Percentiles rank a stretch among this genome's conserved stretches.
These are phyloP conservation scores for Sarcomyxa edulis DNA, from an alignment of 768 basidiomycete species.

Conservation along the genomic window DNA sequence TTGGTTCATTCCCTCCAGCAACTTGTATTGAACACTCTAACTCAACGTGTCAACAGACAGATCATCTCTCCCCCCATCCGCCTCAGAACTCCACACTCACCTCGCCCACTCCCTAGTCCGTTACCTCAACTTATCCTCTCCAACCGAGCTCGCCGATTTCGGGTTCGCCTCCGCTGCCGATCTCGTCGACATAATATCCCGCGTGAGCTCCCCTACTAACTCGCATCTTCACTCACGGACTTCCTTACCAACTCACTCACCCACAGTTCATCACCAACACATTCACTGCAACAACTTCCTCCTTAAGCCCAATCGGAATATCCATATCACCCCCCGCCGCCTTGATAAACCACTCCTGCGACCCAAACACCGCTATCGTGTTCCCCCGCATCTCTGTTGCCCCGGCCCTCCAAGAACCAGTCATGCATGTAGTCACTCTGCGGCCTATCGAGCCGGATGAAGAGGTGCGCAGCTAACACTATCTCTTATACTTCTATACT, in stretches of 20 bases:
- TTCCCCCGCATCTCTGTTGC: constrained; percentile 58
- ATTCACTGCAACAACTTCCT: constrained; percentile 76
- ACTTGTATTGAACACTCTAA: constrained; percentile 2
- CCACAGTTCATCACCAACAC: constrained; percentile 87
- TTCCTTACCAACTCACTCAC: constrained; percentile 5
- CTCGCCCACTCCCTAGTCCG: constrained; percentile 71
- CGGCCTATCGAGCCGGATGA: constrained; percentile 57
- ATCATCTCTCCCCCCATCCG: constrained; percentile 37
- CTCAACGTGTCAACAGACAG: constrained; percentile 40
- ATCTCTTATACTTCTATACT: not conserved
- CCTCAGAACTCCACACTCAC: constrained; percentile 56
- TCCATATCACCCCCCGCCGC: constrained; percentile 79
- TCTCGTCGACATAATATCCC: constrained; percentile 68
- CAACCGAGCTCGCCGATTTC: constrained; percentile 52
- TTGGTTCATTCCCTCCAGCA: constrained; percentile 28
- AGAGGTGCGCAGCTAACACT: constrained; percentile 45
- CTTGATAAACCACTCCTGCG: constrained; percentile 84
- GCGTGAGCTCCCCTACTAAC: constrained; percentile 50
- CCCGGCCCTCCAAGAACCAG: constrained; percentile 39
- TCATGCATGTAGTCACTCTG: constrained; percentile 72
- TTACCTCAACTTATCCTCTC: constrained; percentile 58
- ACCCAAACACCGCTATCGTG: constrained; percentile 86
- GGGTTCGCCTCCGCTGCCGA: constrained; percentile 55
- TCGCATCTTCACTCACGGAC: too few relatives aligned
- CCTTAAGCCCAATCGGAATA: constrained; percentile 77